Evolutionary conservation across 306 rosid genomes (phyloP).

Genomic region (Quercus parvula): DNA sequence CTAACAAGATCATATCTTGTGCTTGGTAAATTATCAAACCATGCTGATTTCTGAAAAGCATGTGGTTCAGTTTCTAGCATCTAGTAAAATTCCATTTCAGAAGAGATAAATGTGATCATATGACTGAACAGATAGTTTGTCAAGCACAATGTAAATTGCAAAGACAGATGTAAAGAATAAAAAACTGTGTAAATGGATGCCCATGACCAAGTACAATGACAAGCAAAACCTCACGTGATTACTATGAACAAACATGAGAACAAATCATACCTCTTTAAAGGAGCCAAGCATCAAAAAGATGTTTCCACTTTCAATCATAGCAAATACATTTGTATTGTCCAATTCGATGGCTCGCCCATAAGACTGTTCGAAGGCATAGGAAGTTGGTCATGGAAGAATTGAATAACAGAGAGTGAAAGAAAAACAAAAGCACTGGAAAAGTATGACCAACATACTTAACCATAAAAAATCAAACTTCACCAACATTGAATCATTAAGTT

Average conservation of each 20-base stretch:
- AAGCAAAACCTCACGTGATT: not conserved
- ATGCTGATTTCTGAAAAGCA: not conserved
- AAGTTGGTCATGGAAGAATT: conserved; percentile 15
- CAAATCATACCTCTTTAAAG: conserved; percentile 56
- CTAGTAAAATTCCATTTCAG: not conserved
- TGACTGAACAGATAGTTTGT: not conserved
- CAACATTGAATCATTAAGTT: not conserved
- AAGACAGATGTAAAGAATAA: conserved; percentile 3
- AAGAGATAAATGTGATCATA: not conserved
- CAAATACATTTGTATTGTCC: conserved; percentile 57
- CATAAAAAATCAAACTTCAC: not conserved
- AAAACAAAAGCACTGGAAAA: not conserved
- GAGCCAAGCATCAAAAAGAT: conserved; percentile 67
- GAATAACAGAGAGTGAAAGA: conserved; percentile 3
- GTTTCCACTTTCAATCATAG: conserved; percentile 86
- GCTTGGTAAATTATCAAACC: not conserved
- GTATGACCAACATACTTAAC: not conserved
- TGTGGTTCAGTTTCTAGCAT: not conserved
- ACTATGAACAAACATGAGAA: conserved; percentile 8
- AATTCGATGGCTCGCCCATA: conserved; percentile 84
- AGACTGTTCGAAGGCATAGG: conserved; percentile 52
- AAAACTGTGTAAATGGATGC: conserved; percentile 1
- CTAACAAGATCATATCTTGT: not conserved
- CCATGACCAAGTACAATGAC: conserved; percentile 1
- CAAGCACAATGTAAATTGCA: not conserved